These are phyloP conservation scores for Xylariaceae sp. DNA, from an alignment of 2,329 filamentous ascomycete genomes.

Conservation along the genomic window DNA sequence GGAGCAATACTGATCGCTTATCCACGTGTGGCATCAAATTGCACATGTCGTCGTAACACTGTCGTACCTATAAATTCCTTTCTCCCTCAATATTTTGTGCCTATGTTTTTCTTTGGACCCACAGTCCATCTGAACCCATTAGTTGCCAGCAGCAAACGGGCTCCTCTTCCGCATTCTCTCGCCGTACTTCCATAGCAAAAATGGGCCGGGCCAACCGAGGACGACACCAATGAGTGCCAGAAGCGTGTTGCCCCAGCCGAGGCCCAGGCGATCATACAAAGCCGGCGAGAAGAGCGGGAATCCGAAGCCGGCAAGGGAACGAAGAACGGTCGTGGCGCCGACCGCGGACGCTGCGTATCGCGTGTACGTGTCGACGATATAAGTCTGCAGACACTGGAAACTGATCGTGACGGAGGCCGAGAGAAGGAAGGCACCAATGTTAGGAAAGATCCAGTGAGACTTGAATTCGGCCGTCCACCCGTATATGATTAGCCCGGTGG, in stretches of 20 bases:
- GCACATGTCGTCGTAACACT: too few relatives aligned
- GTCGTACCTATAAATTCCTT: background rate
- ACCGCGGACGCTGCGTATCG: conserved; percentile 42
- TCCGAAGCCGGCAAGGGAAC: conserved; percentile 45
- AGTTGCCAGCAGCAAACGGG: conserved; percentile 29
- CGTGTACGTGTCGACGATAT: conserved; percentile 44
- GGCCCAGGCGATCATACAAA: conserved; percentile 39
- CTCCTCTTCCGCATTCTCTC: conserved; percentile 34
- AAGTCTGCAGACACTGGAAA: conserved; percentile 43
- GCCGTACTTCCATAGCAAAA: conserved; percentile 38
- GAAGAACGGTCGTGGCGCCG: conserved; percentile 39
- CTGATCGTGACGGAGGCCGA: conserved; percentile 36
- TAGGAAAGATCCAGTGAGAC: conserved; percentile 42
- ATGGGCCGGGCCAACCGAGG: conserved; percentile 45
- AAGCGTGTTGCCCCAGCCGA: conserved; percentile 44
- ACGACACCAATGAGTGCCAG: conserved; percentile 46
- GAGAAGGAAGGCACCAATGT: conserved; percentile 39
- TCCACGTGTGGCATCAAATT: too few relatives aligned
- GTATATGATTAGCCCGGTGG: conserved; percentile 41
- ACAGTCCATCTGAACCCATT: background rate
- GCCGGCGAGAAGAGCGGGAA: conserved; percentile 46
- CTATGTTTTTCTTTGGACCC: background rate
- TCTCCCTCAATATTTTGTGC: background rate
- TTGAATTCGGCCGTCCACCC: conserved; percentile 41
- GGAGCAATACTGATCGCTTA: too few relatives aligned